Percentiles rank a stretch among this genome's conserved stretches.
Conservation (phyloP, 2,329 filamentous ascomycete genomes). For the Karstenula rhodostoma region DNA sequence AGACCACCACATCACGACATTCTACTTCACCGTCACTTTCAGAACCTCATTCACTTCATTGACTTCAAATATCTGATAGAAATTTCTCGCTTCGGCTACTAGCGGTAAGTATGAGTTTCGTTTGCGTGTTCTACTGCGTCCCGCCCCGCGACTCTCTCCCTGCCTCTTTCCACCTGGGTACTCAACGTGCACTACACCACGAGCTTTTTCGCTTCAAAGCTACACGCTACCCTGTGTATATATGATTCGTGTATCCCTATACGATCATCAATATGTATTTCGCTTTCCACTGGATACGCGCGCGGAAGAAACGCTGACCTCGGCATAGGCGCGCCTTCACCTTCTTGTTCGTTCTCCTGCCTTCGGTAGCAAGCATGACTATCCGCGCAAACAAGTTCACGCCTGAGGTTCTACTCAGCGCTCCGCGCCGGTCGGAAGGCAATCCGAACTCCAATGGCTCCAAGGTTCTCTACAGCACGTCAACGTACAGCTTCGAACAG, state of each 20-base stretch:
- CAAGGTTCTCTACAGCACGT: constrained; percentile 72
- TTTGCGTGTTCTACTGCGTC: background rate
- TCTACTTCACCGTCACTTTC: background rate
- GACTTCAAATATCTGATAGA: no score
- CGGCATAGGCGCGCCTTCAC: constrained; percentile 9
- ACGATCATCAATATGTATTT: background rate
- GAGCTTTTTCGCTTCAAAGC: background rate
- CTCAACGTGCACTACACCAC: background rate
- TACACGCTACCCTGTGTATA: background rate
- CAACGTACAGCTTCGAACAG: constrained; percentile 80
- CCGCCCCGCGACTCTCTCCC: background rate
- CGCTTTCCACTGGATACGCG: background rate
- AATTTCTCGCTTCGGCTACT: background rate
- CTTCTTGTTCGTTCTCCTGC: constrained; percentile 7
- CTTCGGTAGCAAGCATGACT: constrained; percentile 63
- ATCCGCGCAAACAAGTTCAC: constrained; percentile 76
- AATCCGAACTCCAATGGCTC: constrained; percentile 73
- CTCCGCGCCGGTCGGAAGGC: constrained; percentile 74
- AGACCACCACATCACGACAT: constrained; percentile 7
- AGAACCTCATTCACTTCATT: background rate
- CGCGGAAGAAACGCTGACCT: constrained; percentile 3
- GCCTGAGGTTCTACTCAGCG: constrained; percentile 78
- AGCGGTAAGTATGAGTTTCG: constrained; percentile 1
- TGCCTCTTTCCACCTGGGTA: constrained; percentile 3
- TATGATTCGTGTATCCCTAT: background rate